Evolutionary conservation across 2,329 filamentous ascomycete genomes (phyloP), one percentile per base, ranked within the genome.

Genomic region (Westerdykella sp.): DNA sequence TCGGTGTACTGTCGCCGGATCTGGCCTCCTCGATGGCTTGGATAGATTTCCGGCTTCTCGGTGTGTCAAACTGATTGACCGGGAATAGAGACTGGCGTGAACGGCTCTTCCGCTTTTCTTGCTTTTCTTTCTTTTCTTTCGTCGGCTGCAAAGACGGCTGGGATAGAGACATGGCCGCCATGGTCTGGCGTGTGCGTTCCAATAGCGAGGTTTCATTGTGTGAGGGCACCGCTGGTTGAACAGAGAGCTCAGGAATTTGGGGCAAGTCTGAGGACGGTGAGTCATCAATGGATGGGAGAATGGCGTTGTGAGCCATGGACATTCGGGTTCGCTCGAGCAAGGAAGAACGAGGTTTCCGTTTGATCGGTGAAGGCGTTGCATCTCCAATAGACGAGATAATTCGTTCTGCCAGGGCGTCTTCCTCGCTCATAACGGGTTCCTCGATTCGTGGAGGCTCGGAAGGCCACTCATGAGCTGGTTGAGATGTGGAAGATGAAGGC

Each of bases 161-260:
- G 45, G 36, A 52, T 3, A 56, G 50, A 1, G 79, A 76, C 37
- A 78, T 71, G 3, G 81, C 74, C 0, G 83, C 80, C 81, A 95
- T 91, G 14, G 87, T 89, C 42, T 88, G 75, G 14, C 85, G 80
- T 0, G 90, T 94, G 38, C 89, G 83, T 59, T 94, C 88, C 56
- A 11, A 48, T 56, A 42, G 73, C 47, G 12, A 47, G 25, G 9
- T 44, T 38, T 14, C 16, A 28, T 7, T 28, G 40, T n/a, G 45
- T 36, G 14, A 34, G 35, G n/a, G 23, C 11, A 10, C 21, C 12
- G 5, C 7, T 11, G 7, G 28, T 15, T 34, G 16, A 31, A 49
- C 42, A 13, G 48, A 50, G 22, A 49, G 49, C 38, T 46, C 44
- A 25, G 45, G 51, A 16, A 51, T 46, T 10, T 47, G 42, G 3